Evolutionary conservation across 1,284 basidiomycete genomes (phyloP), one percentile per base, ranked within the genome.

Genomic region (Mycena citricolor): DNA sequence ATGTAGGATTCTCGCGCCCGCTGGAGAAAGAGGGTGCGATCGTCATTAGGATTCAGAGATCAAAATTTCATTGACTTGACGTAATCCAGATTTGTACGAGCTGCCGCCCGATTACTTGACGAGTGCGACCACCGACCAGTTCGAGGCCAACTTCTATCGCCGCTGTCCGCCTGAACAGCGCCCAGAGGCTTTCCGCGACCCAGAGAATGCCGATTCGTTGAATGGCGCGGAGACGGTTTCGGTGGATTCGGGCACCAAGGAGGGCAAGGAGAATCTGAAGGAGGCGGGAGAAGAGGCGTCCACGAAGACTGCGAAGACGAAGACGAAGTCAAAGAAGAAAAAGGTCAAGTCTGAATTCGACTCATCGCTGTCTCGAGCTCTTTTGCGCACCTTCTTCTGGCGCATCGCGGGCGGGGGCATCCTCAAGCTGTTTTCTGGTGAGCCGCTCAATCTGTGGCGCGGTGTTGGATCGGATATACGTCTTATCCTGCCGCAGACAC

Each of bases 331-430:
- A 24, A 52, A 47, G 14, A 10, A 38, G 32, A 54, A 68, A n/a
- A n/a, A n/a, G n/a, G n/a, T n/a, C n/a, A n/a, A n/a, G 44, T 50
- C 59, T 8, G 56, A 62, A 33, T 76, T 79, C 51, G 80, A 83
- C 49, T 67, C 72, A 16, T 82, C 78, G 8, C 62, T 89, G n/a
- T 65, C 79, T 39, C 69, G 67, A 51, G 81, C 86, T 3, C 56
- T 90, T 5, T 68, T 77, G 45, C 63, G 64, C 10, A 76, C 77
- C 1, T 84, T 84, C 59, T 73, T 73, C 47, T 65, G 61, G 33
- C 67, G 69, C 7, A 78, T 81, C 57, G 83, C 76, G 76, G 57
- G 59, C 4, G 70, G 76, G 14, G 79, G 81, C 1, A 16, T 77
- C 5, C 61, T 85, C 53, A 80, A 79, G 51, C 58, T 85, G 1